Conservation (phyloP, 768 basidiomycete species). For the Mycena epipterygia region DNA sequence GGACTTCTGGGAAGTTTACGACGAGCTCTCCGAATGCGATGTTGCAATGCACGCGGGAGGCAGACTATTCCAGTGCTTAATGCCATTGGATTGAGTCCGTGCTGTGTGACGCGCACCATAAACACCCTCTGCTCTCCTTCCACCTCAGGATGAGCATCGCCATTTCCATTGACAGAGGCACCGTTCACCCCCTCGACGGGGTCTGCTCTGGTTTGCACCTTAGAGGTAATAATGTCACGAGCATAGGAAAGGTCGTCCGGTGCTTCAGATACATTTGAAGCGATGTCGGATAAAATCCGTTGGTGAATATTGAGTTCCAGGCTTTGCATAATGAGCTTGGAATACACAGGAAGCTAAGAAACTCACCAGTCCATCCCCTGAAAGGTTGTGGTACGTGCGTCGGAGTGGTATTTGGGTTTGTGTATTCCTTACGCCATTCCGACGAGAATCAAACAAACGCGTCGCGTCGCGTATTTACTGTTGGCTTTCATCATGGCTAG, state of each 20-base stretch:
- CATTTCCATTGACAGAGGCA: slow-evolving; percentile 40
- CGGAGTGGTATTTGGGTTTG: neutral
- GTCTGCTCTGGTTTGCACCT: slow-evolving; percentile 62
- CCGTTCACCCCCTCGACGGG: slow-evolving; percentile 39
- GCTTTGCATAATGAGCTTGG: slow-evolving; percentile 51
- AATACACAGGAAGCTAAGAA: neutral
- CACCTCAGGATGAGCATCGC: slow-evolving; percentile 40
- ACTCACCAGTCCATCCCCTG: slow-evolving; percentile 66
- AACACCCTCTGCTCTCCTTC: slow-evolving; percentile 54
- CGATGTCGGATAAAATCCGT: slow-evolving; percentile 81
- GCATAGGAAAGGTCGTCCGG: slow-evolving; percentile 63
- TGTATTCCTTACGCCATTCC: too few species aligned
- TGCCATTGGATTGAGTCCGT: slow-evolving; percentile 10
- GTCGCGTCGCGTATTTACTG: slow-evolving; percentile 31
- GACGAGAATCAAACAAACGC: slow-evolving; percentile 29
- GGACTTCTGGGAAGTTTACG: slow-evolving; percentile 68
- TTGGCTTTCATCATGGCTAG: slow-evolving; percentile 40
- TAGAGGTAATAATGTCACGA: slow-evolving; percentile 71
- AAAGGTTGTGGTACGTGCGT: neutral
- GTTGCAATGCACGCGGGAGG: slow-evolving; percentile 81
- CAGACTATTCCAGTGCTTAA: slow-evolving; percentile 59
- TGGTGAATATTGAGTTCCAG: slow-evolving; percentile 86
- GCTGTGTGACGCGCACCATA: slow-evolving; percentile 64
- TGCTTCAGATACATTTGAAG: slow-evolving; percentile 64
- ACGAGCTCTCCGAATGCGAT: slow-evolving; percentile 88